These are phyloP conservation scores for Trichophaea hybrida DNA, from an alignment of 2,329 filamentous ascomycete species.

Conservation along the genomic window DNA sequence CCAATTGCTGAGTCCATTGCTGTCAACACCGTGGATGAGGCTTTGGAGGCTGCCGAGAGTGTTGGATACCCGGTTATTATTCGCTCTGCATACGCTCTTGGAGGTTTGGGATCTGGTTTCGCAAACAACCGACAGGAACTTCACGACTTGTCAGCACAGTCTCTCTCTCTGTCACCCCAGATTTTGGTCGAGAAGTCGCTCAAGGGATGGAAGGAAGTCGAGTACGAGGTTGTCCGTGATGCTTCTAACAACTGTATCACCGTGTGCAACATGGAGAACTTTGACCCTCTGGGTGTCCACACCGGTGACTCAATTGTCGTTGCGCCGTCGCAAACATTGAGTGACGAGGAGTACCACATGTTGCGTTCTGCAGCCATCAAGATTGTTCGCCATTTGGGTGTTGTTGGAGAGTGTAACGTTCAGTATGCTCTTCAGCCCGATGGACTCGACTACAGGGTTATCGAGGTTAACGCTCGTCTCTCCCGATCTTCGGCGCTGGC, in stretches of 20 bases:
- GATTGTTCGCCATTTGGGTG: slow-evolving; percentile 90
- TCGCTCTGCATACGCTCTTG: slow-evolving; percentile 88
- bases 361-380: slow-evolving; percentile 94
- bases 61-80: slow-evolving; percentile 97
- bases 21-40: slow-evolving; percentile 80
- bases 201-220: slow-evolving; percentile 98
- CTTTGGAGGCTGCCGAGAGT: slow-evolving; percentile 67
- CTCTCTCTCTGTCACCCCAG: slow-evolving; percentile 83
- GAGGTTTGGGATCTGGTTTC: slow-evolving; percentile 91
- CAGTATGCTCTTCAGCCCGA: slow-evolving; percentile 95
- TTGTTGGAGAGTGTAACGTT: slow-evolving; percentile 97
- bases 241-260: slow-evolving; percentile 98
- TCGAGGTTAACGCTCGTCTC: slow-evolving; percentile 96
- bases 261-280: slow-evolving; percentile 98
- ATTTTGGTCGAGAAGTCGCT: slow-evolving; percentile 97
- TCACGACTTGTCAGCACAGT: slow-evolving; percentile 80
- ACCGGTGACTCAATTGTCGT: slow-evolving; percentile 98
- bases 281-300: slow-evolving; percentile 92
- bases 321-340: slow-evolving; percentile 88
- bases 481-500: slow-evolving; percentile 93
- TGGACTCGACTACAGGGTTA: slow-evolving; percentile 93
- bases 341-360: slow-evolving; percentile 99
- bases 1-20: slow-evolving; percentile 94
- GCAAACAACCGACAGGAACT: slow-evolving; percentile 89
- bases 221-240: slow-evolving; percentile 96